Evolutionary conservation across 2,329 filamentous ascomycete species (phyloP).

Genomic region (Pseudogymnoascus sp.): DNA sequence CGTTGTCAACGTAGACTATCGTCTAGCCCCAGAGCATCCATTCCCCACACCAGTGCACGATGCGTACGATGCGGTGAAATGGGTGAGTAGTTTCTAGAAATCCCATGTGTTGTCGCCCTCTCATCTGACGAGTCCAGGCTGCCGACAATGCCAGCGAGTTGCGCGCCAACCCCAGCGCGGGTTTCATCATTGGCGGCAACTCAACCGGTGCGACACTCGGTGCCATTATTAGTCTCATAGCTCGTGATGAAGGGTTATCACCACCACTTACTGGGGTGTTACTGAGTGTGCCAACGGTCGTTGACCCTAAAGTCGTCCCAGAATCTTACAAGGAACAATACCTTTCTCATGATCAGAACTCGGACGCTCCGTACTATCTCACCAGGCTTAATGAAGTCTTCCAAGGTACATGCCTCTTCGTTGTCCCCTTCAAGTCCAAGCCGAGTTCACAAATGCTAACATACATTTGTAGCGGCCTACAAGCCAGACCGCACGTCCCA

Average conservation of each 20-base stretch:
- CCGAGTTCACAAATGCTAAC: neutral
- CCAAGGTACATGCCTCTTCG: neutral
- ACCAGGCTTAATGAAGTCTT: neutral
- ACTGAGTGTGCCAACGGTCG: conserved; percentile 2
- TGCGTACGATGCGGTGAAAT: conserved; percentile 36
- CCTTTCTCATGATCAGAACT: neutral
- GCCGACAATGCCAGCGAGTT: conserved; percentile 1
- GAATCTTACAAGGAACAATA: neutral
- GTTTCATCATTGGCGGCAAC: conserved; percentile 39
- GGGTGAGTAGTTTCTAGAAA: conserved; percentile 20
- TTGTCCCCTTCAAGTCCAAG: neutral
- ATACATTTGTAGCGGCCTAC: conserved; percentile 19
- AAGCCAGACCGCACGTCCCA: conserved; percentile 24
- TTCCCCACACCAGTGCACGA: conserved; percentile 38
- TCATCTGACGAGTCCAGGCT: neutral
- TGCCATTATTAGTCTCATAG: conserved; percentile 31
- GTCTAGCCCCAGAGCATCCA: conserved; percentile 36
- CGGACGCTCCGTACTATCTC: neutral
- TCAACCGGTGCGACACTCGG: conserved; percentile 36
- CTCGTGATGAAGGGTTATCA: conserved; percentile 31
- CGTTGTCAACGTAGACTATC: conserved; percentile 34
- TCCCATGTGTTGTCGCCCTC: neutral
- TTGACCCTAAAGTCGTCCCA: neutral
- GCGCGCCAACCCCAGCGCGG: conserved; percentile 32
- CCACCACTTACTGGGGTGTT: conserved; percentile 34